Evolutionary conservation across 2,329 filamentous ascomycete genomes (phyloP), one percentile per base, ranked within the genome.

Genomic region (Elsinoe perseae): DNA sequence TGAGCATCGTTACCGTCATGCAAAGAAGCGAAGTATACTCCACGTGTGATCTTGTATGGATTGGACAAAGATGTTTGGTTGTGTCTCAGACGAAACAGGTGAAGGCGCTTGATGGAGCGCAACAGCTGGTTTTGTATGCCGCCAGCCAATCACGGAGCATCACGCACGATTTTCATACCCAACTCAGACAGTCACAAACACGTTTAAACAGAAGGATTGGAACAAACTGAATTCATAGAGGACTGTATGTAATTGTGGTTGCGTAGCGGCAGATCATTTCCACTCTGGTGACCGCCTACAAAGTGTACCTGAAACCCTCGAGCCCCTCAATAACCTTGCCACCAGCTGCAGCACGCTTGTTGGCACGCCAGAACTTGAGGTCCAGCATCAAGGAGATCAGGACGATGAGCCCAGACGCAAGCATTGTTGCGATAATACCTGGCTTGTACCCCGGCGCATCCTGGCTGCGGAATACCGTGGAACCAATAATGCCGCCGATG

Each of bases 401-500:
- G 18, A 70, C 61, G 7, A 66, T 61, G 52, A 66, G 43, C 1
- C 56, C 63, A 25, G 61, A 61, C 1, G 67, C 66, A 27, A 66
- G 62, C 23, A 69, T 61, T 7, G 61, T 64, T 1, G 66, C 62
- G 40, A 65, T 65, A 36, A 70, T 69, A 43, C 68, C 68, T 9
- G 67, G 68, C 23, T 59, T 54, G 54, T 70, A 70, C 2, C 56
- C 60, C 1, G 66, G 65, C 55, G 64, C 64, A 46, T 70, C 68
- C 50, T 69, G 63, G 10, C 59, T 58, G 9, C 68, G 59, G 60
- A 70, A 70, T 1, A 69, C 66, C 0, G 67, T 69, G 1, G 56
- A 59, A 6, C 67, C 67, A 10, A 68, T 62, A 48, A 93, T 93
- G 30, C 89, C 88, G 34, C 89, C 89, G 23, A 95, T 75, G 2